Conservation (phyloP, 345 rosid species). For the Eucalyptus sp. region DNA sequence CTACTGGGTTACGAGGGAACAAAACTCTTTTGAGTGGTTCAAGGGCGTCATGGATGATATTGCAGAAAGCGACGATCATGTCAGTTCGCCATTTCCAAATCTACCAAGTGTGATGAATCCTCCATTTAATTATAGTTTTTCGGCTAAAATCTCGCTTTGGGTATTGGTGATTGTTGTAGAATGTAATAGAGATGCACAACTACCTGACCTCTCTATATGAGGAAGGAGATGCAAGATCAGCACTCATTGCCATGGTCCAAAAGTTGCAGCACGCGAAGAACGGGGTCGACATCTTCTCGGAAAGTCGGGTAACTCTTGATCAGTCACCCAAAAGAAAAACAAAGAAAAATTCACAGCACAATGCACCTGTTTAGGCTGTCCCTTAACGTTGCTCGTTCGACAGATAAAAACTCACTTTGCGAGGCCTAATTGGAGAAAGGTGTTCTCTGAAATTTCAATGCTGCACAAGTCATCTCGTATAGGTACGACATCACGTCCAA, state of each 20-base stretch:
- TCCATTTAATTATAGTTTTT: background rate
- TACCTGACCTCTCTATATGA: constrained; percentile 90
- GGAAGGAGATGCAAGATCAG: constrained; percentile 97
- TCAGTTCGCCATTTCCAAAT: constrained; percentile 1
- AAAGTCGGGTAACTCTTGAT: constrained; percentile 47
- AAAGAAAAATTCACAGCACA: background rate
- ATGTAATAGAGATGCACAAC: constrained; percentile 91
- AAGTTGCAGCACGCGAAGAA: constrained; percentile 90
- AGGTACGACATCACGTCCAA: constrained; percentile 12
- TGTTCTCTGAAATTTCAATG: constrained; percentile 47
- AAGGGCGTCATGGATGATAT: constrained; percentile 97
- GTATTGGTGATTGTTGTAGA: constrained; percentile 16
- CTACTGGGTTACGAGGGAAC: constrained; percentile 97
- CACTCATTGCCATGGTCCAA: constrained; percentile 89
- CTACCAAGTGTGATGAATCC: background rate
- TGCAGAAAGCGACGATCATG: constrained; percentile 60
- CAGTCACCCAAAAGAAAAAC: background rate
- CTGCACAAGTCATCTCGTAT: constrained; percentile 51
- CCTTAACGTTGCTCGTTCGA: background rate
- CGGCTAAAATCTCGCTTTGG: background rate
- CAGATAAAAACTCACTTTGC: constrained; percentile 95
- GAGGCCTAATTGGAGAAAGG: constrained; percentile 93
- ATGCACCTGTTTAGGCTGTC: background rate
- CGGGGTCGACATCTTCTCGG: constrained; percentile 82
- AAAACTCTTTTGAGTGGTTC: constrained; percentile 93